These are phyloP conservation scores for Sphaerobolus stellatus DNA, from an alignment of 1,284 basidiomycete genomes.

Conservation along the genomic window DNA sequence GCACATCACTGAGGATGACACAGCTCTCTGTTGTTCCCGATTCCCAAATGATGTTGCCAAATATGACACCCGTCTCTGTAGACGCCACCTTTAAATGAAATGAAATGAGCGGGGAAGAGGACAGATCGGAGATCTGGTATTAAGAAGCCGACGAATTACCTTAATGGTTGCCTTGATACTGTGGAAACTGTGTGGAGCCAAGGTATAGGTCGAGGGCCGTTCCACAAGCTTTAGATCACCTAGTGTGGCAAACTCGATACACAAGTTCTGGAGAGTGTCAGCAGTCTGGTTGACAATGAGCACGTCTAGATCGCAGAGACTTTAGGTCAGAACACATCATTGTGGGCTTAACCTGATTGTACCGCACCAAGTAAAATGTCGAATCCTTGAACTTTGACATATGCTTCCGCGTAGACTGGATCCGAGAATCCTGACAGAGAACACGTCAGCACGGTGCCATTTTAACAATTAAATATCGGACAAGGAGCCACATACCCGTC, in stretches of 20 bases:
- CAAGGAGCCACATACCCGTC: conserved; percentile 57
- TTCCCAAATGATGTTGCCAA: conserved; percentile 97
- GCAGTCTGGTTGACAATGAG: conserved; percentile 96
- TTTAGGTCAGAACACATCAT: neutral
- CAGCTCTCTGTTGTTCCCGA: conserved; percentile 82
- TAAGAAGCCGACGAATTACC: conserved; percentile 38
- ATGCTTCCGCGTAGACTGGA: conserved; percentile 97
- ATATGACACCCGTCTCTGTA: conserved; percentile 97
- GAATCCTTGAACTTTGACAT: conserved; percentile 97
- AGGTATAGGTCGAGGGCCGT: conserved; percentile 87
- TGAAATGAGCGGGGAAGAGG: neutral
- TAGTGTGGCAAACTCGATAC: conserved; percentile 95
- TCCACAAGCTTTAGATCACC: conserved; percentile 98
- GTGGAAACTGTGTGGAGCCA: conserved; percentile 97
- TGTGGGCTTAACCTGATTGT: neutral
- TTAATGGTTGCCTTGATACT: conserved; percentile 99
- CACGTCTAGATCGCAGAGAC: conserved; percentile 69
- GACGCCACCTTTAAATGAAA: conserved; percentile 63
- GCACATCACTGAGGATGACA: conserved; percentile 95
- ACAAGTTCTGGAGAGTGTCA: conserved; percentile 95
- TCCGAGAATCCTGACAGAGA: conserved; percentile 83
- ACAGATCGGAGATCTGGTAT: neutral
- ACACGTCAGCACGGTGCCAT: conserved; percentile 9
- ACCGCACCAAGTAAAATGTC: conserved; percentile 84
- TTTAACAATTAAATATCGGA: neutral